Percentiles rank a stretch among this genome's conserved stretches.
Evolutionary conservation across 1,284 basidiomycete genomes (phyloP).

Genomic region (Xerocomus minutiporus): DNA sequence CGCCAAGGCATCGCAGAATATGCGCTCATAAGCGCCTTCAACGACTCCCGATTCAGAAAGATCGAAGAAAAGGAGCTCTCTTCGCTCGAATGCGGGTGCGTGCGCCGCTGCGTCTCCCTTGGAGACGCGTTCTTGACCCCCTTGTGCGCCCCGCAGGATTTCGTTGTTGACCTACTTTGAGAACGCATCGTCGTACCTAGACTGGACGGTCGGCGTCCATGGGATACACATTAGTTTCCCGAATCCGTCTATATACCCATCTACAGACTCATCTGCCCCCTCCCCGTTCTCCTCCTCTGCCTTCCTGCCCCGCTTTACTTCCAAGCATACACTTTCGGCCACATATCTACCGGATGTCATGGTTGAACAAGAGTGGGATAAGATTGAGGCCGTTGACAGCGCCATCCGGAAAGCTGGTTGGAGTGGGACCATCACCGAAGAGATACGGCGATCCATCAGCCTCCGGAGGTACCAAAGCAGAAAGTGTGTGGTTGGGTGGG

Average conservation of each 20-base stretch:
- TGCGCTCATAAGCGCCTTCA: conserved; percentile 81
- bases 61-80: conserved; percentile 77
- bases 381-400: conserved; percentile 83
- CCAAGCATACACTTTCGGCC: conserved; percentile 68
- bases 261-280: conserved; percentile 50
- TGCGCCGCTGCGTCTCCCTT: conserved; percentile 11
- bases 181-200: conserved; percentile 77
- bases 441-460: conserved; percentile 70
- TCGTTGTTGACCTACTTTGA: conserved; percentile 94
- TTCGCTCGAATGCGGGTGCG: conserved; percentile 81
- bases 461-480: conserved; percentile 86
- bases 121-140: background rate
- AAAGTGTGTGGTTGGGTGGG: conserved; percentile 67
- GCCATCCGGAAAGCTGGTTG: conserved; percentile 93
- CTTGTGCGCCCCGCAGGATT: conserved; percentile 41
- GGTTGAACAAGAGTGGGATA: conserved; percentile 90
- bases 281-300: conserved; percentile 66
- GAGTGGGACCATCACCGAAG: conserved; percentile 78
- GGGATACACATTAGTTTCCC: conserved; percentile 89
- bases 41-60: conserved; percentile 64
- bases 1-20: conserved; percentile 83
- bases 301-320: conserved; percentile 50
- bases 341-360: conserved; percentile 96
- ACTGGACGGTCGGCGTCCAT: conserved; percentile 90
- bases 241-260: conserved; percentile 61